A percentile compares a stretch with the other conserved stretches of the same genome.
phyloP scores from a whole-genome alignment of 495 filamentous ascomycete species.

The Tuber aestivum region DNA sequence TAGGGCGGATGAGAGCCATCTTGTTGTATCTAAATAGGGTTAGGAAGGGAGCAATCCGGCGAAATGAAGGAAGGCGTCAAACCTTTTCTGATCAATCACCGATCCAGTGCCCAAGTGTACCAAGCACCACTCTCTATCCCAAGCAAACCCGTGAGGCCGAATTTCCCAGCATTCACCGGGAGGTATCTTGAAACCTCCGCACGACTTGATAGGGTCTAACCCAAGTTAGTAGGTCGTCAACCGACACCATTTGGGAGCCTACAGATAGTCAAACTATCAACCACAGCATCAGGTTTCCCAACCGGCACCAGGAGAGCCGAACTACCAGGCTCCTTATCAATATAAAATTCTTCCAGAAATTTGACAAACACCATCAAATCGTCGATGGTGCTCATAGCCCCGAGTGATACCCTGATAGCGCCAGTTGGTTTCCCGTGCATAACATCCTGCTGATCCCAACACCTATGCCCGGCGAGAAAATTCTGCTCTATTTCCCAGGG shows the following conservation, averaged over 20 bases:
- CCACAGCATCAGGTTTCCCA: slow-evolving; percentile 29
- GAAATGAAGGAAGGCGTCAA: not conserved
- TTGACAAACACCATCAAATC: slow-evolving; percentile 65
- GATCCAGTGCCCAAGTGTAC: slow-evolving; percentile 74
- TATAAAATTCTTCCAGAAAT: slow-evolving; percentile 75
- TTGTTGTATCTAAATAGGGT: slow-evolving; percentile 52
- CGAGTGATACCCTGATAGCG: slow-evolving; percentile 74
- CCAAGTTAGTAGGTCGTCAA: not conserved
- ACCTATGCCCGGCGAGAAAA: slow-evolving; percentile 72
- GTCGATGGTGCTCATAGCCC: slow-evolving; percentile 75
- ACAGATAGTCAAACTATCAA: slow-evolving; percentile 60
- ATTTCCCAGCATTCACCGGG: slow-evolving; percentile 63
- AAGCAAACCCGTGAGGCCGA: slow-evolving; percentile 68
- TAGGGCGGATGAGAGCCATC: slow-evolving; percentile 74
- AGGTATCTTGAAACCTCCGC: slow-evolving; percentile 69
- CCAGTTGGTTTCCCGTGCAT: slow-evolving; percentile 80
- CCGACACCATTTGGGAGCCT: not conserved
- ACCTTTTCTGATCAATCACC: slow-evolving; percentile 71
- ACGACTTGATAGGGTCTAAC: slow-evolving; percentile 76
- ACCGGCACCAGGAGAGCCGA: slow-evolving; percentile 12
- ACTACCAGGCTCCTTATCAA: slow-evolving; percentile 47
- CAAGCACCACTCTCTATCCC: slow-evolving; percentile 93
- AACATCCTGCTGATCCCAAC: slow-evolving; percentile 72
- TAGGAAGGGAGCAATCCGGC: not conserved
- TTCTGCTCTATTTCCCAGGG: slow-evolving; percentile 74